Base-by-base conservation (phyloP, 805 yeast genomes). In the Cyberlindnera galapagoensis region DNA sequence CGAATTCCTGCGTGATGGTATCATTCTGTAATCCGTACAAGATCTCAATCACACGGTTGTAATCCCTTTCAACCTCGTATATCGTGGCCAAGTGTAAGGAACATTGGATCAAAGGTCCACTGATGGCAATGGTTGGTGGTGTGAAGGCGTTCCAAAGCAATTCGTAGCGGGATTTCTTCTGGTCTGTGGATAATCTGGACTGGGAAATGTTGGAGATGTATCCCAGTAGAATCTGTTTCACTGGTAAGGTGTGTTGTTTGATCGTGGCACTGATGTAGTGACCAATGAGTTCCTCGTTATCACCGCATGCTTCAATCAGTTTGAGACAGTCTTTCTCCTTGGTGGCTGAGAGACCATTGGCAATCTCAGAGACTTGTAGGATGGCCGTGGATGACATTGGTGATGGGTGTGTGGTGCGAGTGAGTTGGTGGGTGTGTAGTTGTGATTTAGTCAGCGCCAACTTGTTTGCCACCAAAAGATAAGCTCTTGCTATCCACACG, bases 201-300 rank as follows among this genome's bases (percentile, higher is more conserved):
- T 22, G 10, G 9, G 33, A 36, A 19, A 41, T 17, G 10, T 26
- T 18, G 5, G 38, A 39, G 8, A 46, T 31, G 20, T 37, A 44
- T 1, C 14, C 21, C 4, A 20, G 24, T 4, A 47, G 30, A 6
- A 44, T 42, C 19, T 32, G 29, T 30, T 40, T 47, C 13, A 46
- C 40, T 1, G 47, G 46, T 4, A 46, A 21, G 1, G 45, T 29
- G 16, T 40, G 52, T 22, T 47, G 52, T 19, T 47, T 47, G 3
- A 38, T 31, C 3, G 46, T 16, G 2, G 43, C 45, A 18, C 25
- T 35, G 17, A 44, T 19, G 24, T 40, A 39, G 24, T 31, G 32
- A 3, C 30, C 15, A 3, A 24, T 13, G 15, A 10, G 8, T 13
- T 21, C 10, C 15, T 28, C 31, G 11, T 12, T 20, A n/a, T 14